phyloP scores from a whole-genome alignment of 306 rosid genomes.

The Crotalaria pallida region DNA sequence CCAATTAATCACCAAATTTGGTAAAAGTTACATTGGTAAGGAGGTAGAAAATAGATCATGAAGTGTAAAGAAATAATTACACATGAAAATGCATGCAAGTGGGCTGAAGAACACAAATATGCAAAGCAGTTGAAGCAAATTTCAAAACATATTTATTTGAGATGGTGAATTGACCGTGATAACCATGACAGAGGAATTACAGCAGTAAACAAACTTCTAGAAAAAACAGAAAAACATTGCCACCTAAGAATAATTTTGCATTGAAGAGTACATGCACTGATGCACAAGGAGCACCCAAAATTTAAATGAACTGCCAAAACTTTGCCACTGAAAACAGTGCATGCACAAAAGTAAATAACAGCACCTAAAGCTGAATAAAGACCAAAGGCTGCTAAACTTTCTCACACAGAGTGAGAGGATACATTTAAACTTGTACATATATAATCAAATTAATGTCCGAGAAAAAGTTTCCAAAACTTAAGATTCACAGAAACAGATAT shows the following conservation, averaged over 20 bases:
- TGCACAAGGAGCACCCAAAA: background rate
- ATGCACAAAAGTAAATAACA: slow-evolving; percentile 6
- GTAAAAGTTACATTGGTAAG: background rate
- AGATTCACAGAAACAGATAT: background rate
- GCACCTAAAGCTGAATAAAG: slow-evolving; percentile 11
- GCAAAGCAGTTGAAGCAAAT: background rate
- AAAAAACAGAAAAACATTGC: background rate
- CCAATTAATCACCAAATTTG: slow-evolving; percentile 33
- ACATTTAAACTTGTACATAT: background rate
- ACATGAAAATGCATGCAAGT: background rate
- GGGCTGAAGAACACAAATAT: background rate
- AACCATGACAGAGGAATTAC: slow-evolving; percentile 8
- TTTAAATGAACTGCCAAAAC: background rate
- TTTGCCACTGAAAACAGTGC: background rate
- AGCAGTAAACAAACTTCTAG: background rate
- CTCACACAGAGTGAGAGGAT: background rate
- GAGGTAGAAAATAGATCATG: background rate
- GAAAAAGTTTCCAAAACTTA: background rate
- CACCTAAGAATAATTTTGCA: background rate
- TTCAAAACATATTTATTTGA: background rate
- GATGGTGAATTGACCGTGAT: background rate
- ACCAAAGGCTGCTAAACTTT: background rate
- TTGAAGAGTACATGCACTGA: background rate
- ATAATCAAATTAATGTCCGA: background rate
- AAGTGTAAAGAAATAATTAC: background rate